A percentile compares a stretch with the other conserved stretches of the same genome.
phyloP scores from a whole-genome alignment of 2,329 filamentous ascomycete genomes.

The Fonsecaea monophora region DNA sequence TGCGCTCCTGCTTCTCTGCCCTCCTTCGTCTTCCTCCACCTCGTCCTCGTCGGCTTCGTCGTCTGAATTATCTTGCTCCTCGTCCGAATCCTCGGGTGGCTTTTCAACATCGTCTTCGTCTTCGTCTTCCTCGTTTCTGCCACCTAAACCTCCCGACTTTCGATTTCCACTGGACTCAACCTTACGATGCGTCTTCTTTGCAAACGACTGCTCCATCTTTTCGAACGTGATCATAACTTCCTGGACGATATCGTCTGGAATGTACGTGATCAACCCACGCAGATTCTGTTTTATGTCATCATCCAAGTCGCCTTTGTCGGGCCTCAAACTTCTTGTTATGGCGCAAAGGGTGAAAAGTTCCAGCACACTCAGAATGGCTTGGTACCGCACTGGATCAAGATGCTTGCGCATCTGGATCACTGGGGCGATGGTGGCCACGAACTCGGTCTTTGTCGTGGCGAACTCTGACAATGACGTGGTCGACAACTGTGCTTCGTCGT shows the following conservation, averaged over 20 bases:
- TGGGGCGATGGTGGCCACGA: constrained; percentile 56
- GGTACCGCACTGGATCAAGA: constrained; percentile 78
- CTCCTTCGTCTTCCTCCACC: constrained; percentile 60
- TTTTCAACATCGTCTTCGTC: constrained; percentile 41
- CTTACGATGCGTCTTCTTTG: constrained; percentile 65
- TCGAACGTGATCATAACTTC: constrained; percentile 79
- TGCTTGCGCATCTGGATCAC: constrained; percentile 62
- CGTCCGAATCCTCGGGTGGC: constrained; percentile 60
- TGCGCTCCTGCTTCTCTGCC: constrained; percentile 48
- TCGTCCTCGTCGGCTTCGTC: constrained; percentile 82
- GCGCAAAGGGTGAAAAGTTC: constrained; percentile 84
- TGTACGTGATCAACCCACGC: constrained; percentile 70
- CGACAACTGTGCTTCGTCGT: constrained; percentile 63
- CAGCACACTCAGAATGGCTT: constrained; percentile 76
- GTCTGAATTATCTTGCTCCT: constrained; percentile 63
- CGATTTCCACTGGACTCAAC: constrained; percentile 38
- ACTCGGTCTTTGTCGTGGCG: constrained; percentile 65
- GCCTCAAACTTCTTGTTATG: constrained; percentile 65
- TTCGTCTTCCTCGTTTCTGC: constrained; percentile 29
- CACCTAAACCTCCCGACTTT: constrained; percentile 15
- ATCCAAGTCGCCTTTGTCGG: constrained; percentile 41
- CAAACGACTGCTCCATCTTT: constrained; percentile 75
- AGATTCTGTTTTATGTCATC: constrained; percentile 62
- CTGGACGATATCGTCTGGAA: constrained; percentile 67
- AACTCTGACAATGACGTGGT: constrained; percentile 71